phyloP scores from a whole-genome alignment of 2,329 filamentous ascomycete genomes.

The Epichloe coenophiala region DNA sequence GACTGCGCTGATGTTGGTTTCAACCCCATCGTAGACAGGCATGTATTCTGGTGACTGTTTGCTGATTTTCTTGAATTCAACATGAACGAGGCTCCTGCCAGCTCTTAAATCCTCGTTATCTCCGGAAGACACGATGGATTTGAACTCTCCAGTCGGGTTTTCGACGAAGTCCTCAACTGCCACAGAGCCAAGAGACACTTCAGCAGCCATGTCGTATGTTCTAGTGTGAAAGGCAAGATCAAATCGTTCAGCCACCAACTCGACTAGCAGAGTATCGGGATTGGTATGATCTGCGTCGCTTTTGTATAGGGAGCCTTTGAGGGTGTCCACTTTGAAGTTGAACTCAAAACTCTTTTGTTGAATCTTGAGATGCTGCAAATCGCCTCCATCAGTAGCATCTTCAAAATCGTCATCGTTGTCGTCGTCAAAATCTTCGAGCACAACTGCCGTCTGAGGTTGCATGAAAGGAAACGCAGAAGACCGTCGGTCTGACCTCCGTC shows the following conservation, averaged over 20 bases:
- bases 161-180: constrained; percentile 93
- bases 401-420: constrained; percentile 54
- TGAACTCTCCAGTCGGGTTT: constrained; percentile 78
- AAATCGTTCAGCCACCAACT: constrained; percentile 83
- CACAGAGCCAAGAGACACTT: constrained; percentile 75
- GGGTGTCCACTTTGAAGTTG: constrained; percentile 86
- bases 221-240: constrained; percentile 77
- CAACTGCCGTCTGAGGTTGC: constrained; percentile 58
- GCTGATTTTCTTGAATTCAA: constrained; percentile 86
- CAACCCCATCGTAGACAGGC: constrained; percentile 81
- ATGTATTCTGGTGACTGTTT: constrained; percentile 86
- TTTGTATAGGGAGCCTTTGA: constrained; percentile 84
- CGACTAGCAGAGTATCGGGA: constrained; percentile 72
- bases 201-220: constrained; percentile 83
- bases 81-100: constrained; percentile 68
- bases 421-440: constrained; percentile 65
- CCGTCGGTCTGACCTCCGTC: constrained; percentile 36
- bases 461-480: constrained; percentile 65
- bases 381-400: constrained; percentile 46
- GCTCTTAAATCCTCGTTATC: constrained; percentile 59
- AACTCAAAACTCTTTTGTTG: constrained; percentile 92
- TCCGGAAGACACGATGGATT: constrained; percentile 86
- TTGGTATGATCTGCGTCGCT: constrained; percentile 67
- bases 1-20: constrained; percentile 80
- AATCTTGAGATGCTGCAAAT: constrained; percentile 49